A percentile compares a stretch with the other conserved stretches of the same genome.
phyloP scores from a whole-genome alignment of 2,329 filamentous ascomycete genomes.

The Aspergillus brasiliensis region DNA sequence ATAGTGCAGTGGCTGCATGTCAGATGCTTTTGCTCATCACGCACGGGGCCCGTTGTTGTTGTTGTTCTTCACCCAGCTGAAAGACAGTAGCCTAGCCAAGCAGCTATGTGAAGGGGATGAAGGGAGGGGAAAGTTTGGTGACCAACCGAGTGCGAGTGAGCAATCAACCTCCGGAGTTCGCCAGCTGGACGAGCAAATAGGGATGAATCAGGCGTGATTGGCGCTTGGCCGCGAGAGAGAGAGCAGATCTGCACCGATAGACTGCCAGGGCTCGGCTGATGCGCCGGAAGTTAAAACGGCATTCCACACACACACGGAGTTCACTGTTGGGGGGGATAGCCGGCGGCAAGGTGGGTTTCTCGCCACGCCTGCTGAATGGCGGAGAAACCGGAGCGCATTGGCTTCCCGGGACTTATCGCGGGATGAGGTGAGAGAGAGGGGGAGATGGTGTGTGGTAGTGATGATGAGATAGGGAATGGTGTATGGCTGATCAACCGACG shows the following conservation, averaged over 20 bases:
- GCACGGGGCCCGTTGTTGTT: slow-evolving; percentile 4
- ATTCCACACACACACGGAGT: not conserved
- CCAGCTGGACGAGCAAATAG: not conserved
- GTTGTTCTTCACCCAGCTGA: not conserved
- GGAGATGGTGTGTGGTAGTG: not conserved
- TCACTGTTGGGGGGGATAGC: not conserved
- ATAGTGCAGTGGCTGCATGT: not conserved
- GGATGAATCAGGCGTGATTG: not conserved
- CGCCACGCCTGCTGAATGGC: slow-evolving; percentile 2
- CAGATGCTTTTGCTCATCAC: slow-evolving; percentile 1
- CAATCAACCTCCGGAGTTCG: not conserved
- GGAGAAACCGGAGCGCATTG: slow-evolving; percentile 5
- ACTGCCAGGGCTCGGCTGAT: slow-evolving; percentile 6
- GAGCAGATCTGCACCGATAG: slow-evolving; percentile 6
- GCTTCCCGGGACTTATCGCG: not conserved
- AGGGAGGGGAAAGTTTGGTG: too few species aligned
- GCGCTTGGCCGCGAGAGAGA: not conserved
- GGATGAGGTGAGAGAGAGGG: not conserved
- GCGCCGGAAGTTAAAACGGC: slow-evolving; percentile 7
- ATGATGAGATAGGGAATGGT: not conserved
- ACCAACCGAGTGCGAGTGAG: not conserved
- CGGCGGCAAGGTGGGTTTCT: not conserved
- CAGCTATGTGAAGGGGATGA: not conserved
- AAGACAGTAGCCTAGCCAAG: too few species aligned
- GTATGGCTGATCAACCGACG: not conserved